phyloP scores from a whole-genome alignment of 805 yeast genomes.

The Yarrowia osloensis region DNA sequence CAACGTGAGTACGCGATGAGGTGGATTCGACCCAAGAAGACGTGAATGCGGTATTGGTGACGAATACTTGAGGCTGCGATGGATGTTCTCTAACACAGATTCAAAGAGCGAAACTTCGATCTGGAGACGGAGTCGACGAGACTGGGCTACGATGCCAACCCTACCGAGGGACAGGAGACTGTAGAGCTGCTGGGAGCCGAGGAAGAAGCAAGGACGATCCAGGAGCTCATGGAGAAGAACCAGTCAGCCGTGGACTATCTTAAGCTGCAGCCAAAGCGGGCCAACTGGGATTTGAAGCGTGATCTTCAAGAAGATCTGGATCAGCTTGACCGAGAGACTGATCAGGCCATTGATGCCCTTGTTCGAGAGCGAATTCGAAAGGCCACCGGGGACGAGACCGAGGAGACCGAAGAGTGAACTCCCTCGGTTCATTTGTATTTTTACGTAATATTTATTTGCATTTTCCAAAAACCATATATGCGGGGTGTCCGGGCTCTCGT shows the following conservation, averaged over 20 bases:
- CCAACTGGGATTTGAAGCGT: conserved; percentile 33
- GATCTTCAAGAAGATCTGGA: conserved; percentile 47
- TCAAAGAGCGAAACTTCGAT: conserved; percentile 40
- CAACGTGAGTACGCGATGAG: conserved; percentile 13
- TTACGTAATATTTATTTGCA: conserved; percentile 17
- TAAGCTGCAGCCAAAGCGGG: conserved; percentile 33
- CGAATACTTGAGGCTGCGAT: too few species aligned
- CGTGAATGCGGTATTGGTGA: neutral
- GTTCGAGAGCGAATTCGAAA: conserved; percentile 44
- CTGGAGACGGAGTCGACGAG: conserved; percentile 37
- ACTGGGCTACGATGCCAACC: conserved; percentile 39
- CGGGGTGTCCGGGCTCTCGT: too few species aligned
- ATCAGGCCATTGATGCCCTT: conserved; percentile 45
- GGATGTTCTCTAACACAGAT: neutral
- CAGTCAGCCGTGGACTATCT: conserved; percentile 33
- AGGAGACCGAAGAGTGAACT: neutral
- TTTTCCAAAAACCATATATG: neutral
- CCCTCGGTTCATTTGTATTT: neutral
- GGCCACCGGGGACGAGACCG: neutral
- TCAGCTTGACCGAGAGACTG: conserved; percentile 48
- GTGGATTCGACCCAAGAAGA: neutral
- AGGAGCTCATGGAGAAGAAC: conserved; percentile 32
- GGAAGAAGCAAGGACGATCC: conserved; percentile 22
- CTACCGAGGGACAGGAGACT: conserved; percentile 42
- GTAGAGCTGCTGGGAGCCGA: conserved; percentile 44